phyloP scores from a whole-genome alignment of 352 stramenopile genomes.

The Pythium plurisporium region DNA sequence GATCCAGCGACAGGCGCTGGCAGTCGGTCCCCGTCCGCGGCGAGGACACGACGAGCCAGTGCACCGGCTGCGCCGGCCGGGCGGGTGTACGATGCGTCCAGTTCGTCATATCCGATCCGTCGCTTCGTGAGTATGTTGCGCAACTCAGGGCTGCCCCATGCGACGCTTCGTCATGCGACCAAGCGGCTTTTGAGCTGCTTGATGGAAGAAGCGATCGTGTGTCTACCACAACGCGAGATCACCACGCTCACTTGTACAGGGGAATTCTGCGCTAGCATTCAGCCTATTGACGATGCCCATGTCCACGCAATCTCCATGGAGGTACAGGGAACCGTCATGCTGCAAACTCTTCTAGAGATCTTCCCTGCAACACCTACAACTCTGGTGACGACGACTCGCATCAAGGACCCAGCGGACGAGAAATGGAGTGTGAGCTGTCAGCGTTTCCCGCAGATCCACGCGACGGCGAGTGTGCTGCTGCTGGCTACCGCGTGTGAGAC shows the following conservation, averaged over 20 bases:
- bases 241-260: conserved; percentile 14
- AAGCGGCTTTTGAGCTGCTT: conserved; percentile 10
- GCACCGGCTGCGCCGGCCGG: background rate
- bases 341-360: conserved; percentile 25
- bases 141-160: conserved; percentile 8
- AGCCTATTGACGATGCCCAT: conserved; percentile 17
- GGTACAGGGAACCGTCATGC: conserved; percentile 11
- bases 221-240: conserved; percentile 14
- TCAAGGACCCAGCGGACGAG: background rate
- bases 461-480: conserved; percentile 24
- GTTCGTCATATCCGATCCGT: conserved; percentile 7
- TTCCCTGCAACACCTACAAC: conserved; percentile 21
- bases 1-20: background rate
- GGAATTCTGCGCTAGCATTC: background rate
- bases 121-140: conserved; percentile 14
- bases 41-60: background rate
- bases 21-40: background rate
- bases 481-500: conserved; percentile 43
- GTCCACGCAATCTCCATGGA: conserved; percentile 31
- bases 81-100: conserved; percentile 12
- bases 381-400: conserved; percentile 3
- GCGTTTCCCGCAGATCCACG: conserved; percentile 27
- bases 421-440: conserved; percentile 17
- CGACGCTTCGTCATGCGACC: conserved; percentile 8
- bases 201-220: conserved; percentile 17